Conservation (phyloP, 2,329 filamentous ascomycete species). For the Teratosphaeria destructans region DNA sequence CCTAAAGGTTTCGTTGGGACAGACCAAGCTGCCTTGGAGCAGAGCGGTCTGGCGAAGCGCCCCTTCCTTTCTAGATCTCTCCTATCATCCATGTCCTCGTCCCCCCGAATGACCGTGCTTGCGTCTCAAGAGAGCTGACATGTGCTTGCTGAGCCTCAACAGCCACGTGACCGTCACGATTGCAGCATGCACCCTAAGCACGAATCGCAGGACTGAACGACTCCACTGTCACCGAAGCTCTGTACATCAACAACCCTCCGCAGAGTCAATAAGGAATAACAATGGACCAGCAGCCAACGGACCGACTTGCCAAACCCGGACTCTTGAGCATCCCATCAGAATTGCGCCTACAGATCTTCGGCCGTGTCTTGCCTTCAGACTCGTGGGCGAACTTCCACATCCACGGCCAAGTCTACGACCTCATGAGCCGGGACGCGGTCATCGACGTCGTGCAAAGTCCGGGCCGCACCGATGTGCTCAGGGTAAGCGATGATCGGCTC, state of each 20-base stretch:
- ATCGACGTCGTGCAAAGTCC: not conserved
- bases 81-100: not conserved
- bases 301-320: not conserved
- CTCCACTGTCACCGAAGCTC: not conserved
- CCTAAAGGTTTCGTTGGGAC: too few relatives aligned
- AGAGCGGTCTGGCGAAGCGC: not conserved
- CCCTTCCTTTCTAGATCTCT: not conserved
- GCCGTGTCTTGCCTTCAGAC: not conserved
- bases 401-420: not conserved
- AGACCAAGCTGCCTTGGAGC: too few relatives aligned
- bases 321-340: not conserved
- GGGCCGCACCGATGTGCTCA: not conserved
- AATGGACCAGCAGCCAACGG: not conserved
- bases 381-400: not conserved
- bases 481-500: not conserved
- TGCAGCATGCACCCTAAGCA: not conserved
- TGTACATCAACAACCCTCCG: not conserved
- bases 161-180: not conserved
- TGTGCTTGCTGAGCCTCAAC: not conserved
- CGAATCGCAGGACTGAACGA: not conserved
- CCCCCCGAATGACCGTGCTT: not conserved
- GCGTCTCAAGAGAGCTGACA: not conserved
- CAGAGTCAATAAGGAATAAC: not conserved
- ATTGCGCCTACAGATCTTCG: constrained; percentile 1
- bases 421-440: not conserved